These are phyloP conservation scores for Populus hybrid DNA, from an alignment of 441 rosid species.

Conservation along the genomic window DNA sequence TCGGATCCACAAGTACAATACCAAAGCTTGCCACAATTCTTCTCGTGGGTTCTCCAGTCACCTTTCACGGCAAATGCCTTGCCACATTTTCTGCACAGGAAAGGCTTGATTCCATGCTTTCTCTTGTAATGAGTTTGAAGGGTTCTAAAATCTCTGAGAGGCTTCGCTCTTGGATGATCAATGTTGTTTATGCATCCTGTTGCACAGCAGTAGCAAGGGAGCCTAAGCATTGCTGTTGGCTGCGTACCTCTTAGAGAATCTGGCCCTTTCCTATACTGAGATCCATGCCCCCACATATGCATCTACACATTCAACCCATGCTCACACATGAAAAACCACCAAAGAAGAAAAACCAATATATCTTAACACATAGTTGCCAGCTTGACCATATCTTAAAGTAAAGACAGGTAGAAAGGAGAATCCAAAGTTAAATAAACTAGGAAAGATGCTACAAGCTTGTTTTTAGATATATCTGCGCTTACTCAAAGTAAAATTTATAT, in stretches of 20 bases:
- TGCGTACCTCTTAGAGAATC: constrained; percentile 93
- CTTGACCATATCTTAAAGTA: background rate
- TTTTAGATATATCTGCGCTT: constrained; percentile 9
- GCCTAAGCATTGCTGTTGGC: constrained; percentile 91
- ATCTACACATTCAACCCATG: constrained; percentile 41
- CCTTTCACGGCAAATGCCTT: constrained; percentile 96
- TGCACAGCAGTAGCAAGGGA: constrained; percentile 94
- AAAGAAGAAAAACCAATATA: background rate
- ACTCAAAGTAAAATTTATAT: background rate
- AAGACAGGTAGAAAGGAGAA: background rate
- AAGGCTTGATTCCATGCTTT: constrained; percentile 88
- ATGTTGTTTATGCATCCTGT: constrained; percentile 94
- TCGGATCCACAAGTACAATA: constrained; percentile 93
- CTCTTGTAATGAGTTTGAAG: constrained; percentile 98
- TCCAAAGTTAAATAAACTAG: background rate
- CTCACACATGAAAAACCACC: background rate
- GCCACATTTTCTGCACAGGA: constrained; percentile 85
- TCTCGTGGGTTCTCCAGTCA: constrained; percentile 99
- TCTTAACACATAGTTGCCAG: background rate
- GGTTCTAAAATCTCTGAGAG: constrained; percentile 91
- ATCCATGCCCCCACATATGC: constrained; percentile 99
- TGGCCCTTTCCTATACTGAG: constrained; percentile 95
- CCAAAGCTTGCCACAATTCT: constrained; percentile 99
- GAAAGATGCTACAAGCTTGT: constrained; percentile 3
- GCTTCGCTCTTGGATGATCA: constrained; percentile 84